Base-by-base conservation (phyloP, 306 rosid species). In the Spatholobus suberectus region DNA sequence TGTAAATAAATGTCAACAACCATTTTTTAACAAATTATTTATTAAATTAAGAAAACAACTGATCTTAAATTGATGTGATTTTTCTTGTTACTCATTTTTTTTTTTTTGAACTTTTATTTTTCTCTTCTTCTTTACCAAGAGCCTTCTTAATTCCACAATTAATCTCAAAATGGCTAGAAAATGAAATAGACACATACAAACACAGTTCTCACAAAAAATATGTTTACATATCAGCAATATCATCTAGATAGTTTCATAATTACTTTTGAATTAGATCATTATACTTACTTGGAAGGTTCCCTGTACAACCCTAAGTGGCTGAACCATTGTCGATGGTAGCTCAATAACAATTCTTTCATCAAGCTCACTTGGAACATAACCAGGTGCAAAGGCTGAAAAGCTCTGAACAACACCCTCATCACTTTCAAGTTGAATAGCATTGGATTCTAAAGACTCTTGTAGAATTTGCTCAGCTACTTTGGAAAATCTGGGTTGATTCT, bases 241-340 rank as follows among this genome's bases (percentile, higher is more conserved):
- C 79, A 40, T 83, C 14, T 40, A 18, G 41, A 82, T 41, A 52
- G 76, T 38, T 52, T 32, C 18, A 21, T 69, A 81, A 38, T 24
- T 70, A 57, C 58, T 71, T 77, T 65, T 34, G 84, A 68, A 51
- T 74, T 46, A 77, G 52, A 70, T 61, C 47, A 49, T 68, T 57
- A 78, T 40, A 90, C 96, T 86, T 89, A 90, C 99, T 90, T 96
- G 99, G 87, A 96, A 96, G 62, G 93, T 94, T 88, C 99, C 99
- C 21, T 85, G 88, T 68, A 94, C 75, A 76, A 96, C 92, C 86
- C 87, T 91, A 70, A 94, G 94, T 78, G 99, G 97, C 69, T 91
- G 92, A 78, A 96, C 99, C 97, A 96, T 92, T 27, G 95, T 90
- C 76, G 98, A 88, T 46, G 98, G 90, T 79, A 96, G 88, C 91